Evolutionary conservation across 345 rosid genomes (phyloP).

Genomic region (Eucalyptus fibrosa): DNA sequence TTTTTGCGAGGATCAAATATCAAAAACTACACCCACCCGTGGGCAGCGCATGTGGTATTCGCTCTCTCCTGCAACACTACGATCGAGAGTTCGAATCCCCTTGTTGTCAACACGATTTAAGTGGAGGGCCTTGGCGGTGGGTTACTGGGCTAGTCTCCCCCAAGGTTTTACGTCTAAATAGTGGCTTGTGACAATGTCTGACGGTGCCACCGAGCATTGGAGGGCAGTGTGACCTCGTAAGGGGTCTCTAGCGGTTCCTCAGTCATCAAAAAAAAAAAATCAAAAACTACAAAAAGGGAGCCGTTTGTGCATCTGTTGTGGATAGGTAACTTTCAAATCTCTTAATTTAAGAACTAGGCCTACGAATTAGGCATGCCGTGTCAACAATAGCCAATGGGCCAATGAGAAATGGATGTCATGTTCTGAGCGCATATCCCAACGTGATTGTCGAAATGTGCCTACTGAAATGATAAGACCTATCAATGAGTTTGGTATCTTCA

Average conservation of each 20-base stretch:
- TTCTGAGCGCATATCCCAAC: background rate
- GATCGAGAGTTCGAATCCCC: too few relatives aligned
- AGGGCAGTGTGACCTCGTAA: too few relatives aligned
- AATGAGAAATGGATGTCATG: background rate
- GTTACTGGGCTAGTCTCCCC: rapidly evolving
- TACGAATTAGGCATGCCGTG: background rate
- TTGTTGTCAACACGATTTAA: too few relatives aligned
- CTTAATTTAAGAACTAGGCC: background rate
- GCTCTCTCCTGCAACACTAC: too few relatives aligned
- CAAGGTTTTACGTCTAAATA: too few relatives aligned
- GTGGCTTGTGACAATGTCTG: too few relatives aligned
- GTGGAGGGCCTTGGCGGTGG: too few relatives aligned
- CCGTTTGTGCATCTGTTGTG: background rate
- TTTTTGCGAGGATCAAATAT: background rate
- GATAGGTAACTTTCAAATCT: background rate
- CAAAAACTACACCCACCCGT: background rate
- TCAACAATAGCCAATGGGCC: too few relatives aligned
- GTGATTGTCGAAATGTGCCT: background rate
- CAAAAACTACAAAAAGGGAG: background rate
- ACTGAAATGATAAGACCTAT: background rate
- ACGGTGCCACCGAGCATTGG: too few relatives aligned
- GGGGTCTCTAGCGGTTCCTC: too few relatives aligned
- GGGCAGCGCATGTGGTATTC: too few relatives aligned
- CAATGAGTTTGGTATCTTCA: background rate
- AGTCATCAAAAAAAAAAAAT: too few relatives aligned